Base-by-base conservation (phyloP, 1,284 basidiomycete genomes). In the Caloboletus firmus region DNA sequence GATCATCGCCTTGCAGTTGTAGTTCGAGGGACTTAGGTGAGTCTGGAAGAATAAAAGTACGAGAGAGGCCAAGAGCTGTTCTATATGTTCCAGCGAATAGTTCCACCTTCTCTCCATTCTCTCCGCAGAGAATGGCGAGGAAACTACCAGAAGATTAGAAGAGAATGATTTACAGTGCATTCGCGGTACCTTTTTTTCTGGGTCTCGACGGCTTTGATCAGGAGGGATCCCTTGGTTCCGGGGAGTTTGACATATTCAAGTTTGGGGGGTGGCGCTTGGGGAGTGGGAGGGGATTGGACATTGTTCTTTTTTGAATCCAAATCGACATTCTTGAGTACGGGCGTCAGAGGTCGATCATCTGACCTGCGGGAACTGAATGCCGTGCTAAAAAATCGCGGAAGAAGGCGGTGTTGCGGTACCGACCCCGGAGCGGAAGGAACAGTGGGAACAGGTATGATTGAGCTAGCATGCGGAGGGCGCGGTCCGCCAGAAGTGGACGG, bases 61-160 rank as follows among this genome's bases (percentile, higher is more conserved):
- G 81, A 20, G 87, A 89, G 37, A 90, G 78, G 1, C 88, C 87
- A 10, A 91, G 79, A 3, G 91, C 88, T 20, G 88, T 89, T 43
- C 87, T 79, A 62, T 89, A 91, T 13, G 89, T 91, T 31, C 89
- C 91, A 31, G 92, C 92, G 70, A 94, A 94, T 5, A 94, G 75
- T 64, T 94, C 91, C 47, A 94, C 91, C 64, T 93, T 91, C 73
- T 94, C 91, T n/a, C 91, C 91, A 59, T 84, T 87, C 37, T 94
- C 92, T n/a, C 91, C 91, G 60, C 92, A 93, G 0, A 94, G 78
- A 62, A 94, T 93, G 6, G 92, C 91, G 28, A 94, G 79, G 74
- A 93, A 93, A 67, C 90, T 93, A 58, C 0, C n/a, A 35, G 50
- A 51, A 34, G 10, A 24, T 62, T 22, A 60, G 45, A 58, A 46